Evolutionary conservation across 1,139 yeast species (phyloP), one percentile per base, ranked within the genome.

Genomic region (Yamadazyma spencermartinsiae): DNA sequence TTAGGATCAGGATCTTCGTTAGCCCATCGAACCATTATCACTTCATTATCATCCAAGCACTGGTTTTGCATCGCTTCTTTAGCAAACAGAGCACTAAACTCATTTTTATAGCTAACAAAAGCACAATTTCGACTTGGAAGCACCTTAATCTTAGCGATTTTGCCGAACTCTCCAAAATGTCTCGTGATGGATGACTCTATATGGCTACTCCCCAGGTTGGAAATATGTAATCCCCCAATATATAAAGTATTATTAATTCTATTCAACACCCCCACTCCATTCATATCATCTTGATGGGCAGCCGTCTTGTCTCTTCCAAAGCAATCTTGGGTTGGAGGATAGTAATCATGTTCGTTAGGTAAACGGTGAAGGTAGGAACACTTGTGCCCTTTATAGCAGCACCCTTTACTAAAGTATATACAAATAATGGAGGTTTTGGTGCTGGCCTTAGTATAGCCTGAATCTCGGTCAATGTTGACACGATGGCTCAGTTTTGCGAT

Each of bases 51-150:
- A 17, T 65, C 68, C 20, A 90, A 60, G 4, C 86, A 74, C 56
- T 92, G 98, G 39, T 82, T 80, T 32, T 82, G 78, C 95, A 89
- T 86, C 2, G 95, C 95, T 56, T 89, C 98, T 54, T 87, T 86
- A 1, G 96, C 96, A 68, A 90, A 90, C 58, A 90, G 97, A 0
- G 97, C 97, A 54, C 77, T 82, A 21, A 72, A 59, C 51, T 87
- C 96, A 31, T 72, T 60, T 39, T 71, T 70, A 56, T 68, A 92
- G 1, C 87, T 83, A 7, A 92, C 76, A 63, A 92, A 90, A 0
- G 89, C 96, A 57, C 92, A 82, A 30, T 82, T 80, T 51, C 84
- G 80, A 31, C 65, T 68, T 38, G 73, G 69, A 13, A 87, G 62
- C 9, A 84, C 83, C 42, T 85, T 72, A 25, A 82, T 72, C 39